Evolutionary conservation across 768 basidiomycete genomes (phyloP).

Genomic region (Boletales sp.): DNA sequence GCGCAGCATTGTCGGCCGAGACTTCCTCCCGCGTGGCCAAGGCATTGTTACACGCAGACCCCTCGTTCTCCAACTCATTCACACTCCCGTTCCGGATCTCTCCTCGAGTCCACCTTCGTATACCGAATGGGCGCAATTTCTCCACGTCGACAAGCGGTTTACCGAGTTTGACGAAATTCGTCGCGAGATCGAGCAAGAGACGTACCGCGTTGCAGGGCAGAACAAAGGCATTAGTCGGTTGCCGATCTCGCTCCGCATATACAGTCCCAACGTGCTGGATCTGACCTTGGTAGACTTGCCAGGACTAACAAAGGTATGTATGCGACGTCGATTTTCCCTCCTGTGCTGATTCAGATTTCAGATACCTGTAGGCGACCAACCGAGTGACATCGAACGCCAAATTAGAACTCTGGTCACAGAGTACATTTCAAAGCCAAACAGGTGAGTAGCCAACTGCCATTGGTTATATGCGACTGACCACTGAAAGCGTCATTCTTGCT

Average conservation of each 20-base stretch:
- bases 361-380: constrained; percentile 97
- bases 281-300: constrained; percentile 95
- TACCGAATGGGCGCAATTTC: constrained; percentile 94
- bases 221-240: constrained; percentile 98
- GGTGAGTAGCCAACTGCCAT: constrained; percentile 44
- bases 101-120: constrained; percentile 43
- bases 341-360: constrained; percentile 27
- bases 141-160: constrained; percentile 93
- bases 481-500: constrained; percentile 83
- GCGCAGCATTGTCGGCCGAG: constrained; percentile 86
- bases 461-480: constrained; percentile 5
- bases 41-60: constrained; percentile 97
- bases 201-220: constrained; percentile 94
- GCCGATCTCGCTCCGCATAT: constrained; percentile 93
- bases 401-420: constrained; percentile 93
- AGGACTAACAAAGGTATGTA: constrained; percentile 86
- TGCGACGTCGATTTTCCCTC: not conserved
- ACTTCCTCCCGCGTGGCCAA: constrained; percentile 83
- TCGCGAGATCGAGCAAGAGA: constrained; percentile 97
- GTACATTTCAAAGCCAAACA: constrained; percentile 95
- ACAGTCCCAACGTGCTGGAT: constrained; percentile 93
- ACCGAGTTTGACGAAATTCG: constrained; percentile 95
- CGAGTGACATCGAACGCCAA: constrained; percentile 95
- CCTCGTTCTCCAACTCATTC: constrained; percentile 92
- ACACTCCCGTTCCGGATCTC: constrained; percentile 66